These are phyloP conservation scores for Pestalotiopsis sp. DNA, from an alignment of 2,329 filamentous ascomycete genomes.

Conservation along the genomic window DNA sequence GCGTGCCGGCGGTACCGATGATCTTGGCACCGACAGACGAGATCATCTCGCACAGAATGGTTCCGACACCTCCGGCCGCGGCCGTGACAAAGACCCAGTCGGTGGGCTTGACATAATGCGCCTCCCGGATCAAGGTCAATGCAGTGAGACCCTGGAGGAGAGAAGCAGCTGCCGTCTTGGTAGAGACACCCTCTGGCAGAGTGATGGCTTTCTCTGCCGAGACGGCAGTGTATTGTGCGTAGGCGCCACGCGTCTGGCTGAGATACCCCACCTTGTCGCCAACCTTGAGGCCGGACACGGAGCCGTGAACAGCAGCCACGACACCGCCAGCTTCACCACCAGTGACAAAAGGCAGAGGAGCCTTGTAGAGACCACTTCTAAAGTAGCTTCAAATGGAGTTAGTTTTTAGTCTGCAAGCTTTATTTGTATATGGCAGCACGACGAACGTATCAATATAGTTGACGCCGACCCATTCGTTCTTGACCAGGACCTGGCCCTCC, in stretches of 20 bases:
- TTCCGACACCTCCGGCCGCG: slow-evolving; percentile 80
- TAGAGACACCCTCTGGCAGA: slow-evolving; percentile 64
- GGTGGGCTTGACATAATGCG: slow-evolving; percentile 72
- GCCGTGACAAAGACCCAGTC: slow-evolving; percentile 87
- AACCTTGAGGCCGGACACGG: slow-evolving; percentile 54
- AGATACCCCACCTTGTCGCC: slow-evolving; percentile 77
- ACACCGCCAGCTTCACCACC: slow-evolving; percentile 80
- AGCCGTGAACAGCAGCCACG: slow-evolving; percentile 60
- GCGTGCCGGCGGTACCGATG: slow-evolving; percentile 77
- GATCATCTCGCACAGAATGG: slow-evolving; percentile 76
- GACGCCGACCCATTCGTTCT: slow-evolving; percentile 78
- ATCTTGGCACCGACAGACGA: slow-evolving; percentile 72
- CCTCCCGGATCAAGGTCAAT: slow-evolving; percentile 76
- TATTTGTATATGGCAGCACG: background rate
- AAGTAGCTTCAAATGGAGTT: slow-evolving; percentile 63
- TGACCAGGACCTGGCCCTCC: slow-evolving; percentile 76
- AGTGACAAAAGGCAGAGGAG: slow-evolving; percentile 72
- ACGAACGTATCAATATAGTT: slow-evolving; percentile 84
- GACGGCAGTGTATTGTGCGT: slow-evolving; percentile 60
- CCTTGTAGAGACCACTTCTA: slow-evolving; percentile 78
- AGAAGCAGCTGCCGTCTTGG: slow-evolving; percentile 67
- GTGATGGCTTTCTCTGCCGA: slow-evolving; percentile 58
- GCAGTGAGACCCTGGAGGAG: slow-evolving; percentile 85
- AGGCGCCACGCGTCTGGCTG: slow-evolving; percentile 43
- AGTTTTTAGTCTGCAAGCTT: background rate